Percentiles rank a stretch among this genome's conserved stretches.
Conservation (phyloP, 805 yeast genomes). For the Teunomyces gatunensis region DNA sequence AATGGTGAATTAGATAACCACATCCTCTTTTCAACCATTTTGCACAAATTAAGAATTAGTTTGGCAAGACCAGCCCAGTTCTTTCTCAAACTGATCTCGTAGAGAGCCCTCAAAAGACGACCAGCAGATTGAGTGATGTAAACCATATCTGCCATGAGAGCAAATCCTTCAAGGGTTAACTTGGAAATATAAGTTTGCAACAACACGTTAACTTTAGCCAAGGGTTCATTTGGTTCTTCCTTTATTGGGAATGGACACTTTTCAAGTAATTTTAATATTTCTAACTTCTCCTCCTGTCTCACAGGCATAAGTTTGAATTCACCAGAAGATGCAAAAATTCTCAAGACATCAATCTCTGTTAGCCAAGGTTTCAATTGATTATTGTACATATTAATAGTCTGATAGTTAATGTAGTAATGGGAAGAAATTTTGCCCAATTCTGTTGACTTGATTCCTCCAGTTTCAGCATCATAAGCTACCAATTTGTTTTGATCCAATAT, state of each 20-base stretch:
- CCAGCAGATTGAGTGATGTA: slow-evolving; percentile 93
- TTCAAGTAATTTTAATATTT: slow-evolving; percentile 64
- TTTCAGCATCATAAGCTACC: slow-evolving; percentile 51
- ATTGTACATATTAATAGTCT: slow-evolving; percentile 68
- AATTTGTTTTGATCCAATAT: slow-evolving; percentile 56
- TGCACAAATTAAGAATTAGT: slow-evolving; percentile 60
- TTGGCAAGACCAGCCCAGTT: slow-evolving; percentile 69
- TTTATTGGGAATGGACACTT: slow-evolving; percentile 84
- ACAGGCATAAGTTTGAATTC: slow-evolving; percentile 85
- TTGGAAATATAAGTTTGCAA: slow-evolving; percentile 86
- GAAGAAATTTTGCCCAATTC: slow-evolving; percentile 85
- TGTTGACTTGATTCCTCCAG: slow-evolving; percentile 43
- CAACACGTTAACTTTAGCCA: slow-evolving; percentile 75
- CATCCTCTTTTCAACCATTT: slow-evolving; percentile 74
- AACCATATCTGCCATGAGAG: slow-evolving; percentile 88
- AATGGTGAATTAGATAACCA: slow-evolving; percentile 88
- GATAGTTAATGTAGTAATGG: slow-evolving; percentile 74
- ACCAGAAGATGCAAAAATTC: slow-evolving; percentile 74
- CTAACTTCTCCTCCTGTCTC: slow-evolving; percentile 80
- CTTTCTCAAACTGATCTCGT: slow-evolving; percentile 68
- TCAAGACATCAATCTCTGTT: slow-evolving; percentile 69
- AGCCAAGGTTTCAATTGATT: slow-evolving; percentile 61
- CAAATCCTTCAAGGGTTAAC: slow-evolving; percentile 78
- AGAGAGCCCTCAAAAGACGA: slow-evolving; percentile 79
- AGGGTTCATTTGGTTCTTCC: slow-evolving; percentile 65